phyloP scores from a whole-genome alignment of 1,284 basidiomycete species.

The Marasmius sp. region DNA sequence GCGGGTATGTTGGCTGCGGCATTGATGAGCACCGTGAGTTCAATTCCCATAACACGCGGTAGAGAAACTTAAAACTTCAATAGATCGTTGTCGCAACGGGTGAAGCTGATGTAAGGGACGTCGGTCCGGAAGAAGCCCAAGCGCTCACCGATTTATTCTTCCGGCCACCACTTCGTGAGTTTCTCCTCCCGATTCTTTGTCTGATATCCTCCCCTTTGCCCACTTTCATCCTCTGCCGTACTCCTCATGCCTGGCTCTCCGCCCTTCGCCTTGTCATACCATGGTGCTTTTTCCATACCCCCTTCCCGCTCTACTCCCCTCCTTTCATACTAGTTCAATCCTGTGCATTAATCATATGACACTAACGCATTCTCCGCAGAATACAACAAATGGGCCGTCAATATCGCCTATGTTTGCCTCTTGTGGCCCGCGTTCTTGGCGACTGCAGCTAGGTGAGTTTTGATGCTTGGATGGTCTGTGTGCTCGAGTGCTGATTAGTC shows the following conservation, averaged over 20 bases:
- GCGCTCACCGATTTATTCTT: slow-evolving; percentile 19
- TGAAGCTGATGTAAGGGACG: slow-evolving; percentile 23
- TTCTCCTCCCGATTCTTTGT: no score
- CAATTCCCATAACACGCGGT: no score
- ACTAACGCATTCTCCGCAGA: slow-evolving; percentile 13
- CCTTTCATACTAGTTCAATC: no score
- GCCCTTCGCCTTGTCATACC: no score
- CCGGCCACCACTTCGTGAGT: slow-evolving; percentile 27
- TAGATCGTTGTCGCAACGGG: slow-evolving; percentile 29
- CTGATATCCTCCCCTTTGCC: no score
- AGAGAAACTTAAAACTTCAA: not conserved
- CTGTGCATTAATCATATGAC: not conserved
- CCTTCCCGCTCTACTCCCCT: no score
- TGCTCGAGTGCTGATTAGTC: not conserved
- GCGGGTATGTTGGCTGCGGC: slow-evolving; percentile 26
- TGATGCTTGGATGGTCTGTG: not conserved
- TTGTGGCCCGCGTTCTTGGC: slow-evolving; percentile 28
- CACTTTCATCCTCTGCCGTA: no score
- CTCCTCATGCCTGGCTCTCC: no score
- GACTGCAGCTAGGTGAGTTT: slow-evolving; percentile 22
- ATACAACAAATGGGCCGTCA: slow-evolving; percentile 26
- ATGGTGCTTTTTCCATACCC: no score
- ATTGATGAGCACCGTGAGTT: slow-evolving; percentile 30
- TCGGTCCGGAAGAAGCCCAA: slow-evolving; percentile 15
- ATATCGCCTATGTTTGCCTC: slow-evolving; percentile 30